phyloP scores from a whole-genome alignment of 2,329 filamentous ascomycete species.

The Penicillium crustosum region DNA sequence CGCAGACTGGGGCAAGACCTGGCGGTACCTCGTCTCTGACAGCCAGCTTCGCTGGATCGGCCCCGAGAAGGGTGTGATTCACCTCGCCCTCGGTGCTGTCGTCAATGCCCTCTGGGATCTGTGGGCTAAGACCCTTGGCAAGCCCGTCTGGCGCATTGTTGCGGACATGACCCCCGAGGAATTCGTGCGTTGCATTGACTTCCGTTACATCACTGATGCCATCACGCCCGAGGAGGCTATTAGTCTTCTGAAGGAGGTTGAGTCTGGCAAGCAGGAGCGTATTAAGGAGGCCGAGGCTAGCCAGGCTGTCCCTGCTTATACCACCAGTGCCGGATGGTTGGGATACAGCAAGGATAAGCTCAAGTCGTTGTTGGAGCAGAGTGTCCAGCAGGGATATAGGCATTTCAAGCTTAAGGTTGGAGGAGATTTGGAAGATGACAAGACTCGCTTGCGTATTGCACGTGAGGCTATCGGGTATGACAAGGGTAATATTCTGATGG shows the following conservation, averaged over 20 bases:
- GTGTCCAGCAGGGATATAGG: constrained; percentile 71
- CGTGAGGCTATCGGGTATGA: constrained; percentile 80
- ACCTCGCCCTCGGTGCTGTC: constrained; percentile 83
- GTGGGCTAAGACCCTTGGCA: constrained; percentile 83
- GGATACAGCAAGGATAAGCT: constrained; percentile 88
- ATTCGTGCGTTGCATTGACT: constrained; percentile 85
- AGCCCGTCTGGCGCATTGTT: constrained; percentile 88
- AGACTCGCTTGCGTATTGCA: constrained; percentile 68
- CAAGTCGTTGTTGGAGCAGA: constrained; percentile 70
- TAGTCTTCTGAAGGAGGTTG: constrained; percentile 64
- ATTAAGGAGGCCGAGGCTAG: constrained; percentile 71
- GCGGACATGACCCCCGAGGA: constrained; percentile 88
- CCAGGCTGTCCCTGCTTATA: constrained; percentile 83
- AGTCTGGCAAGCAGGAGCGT: constrained; percentile 67
- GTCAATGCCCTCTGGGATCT: constrained; percentile 93
- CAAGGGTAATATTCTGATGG: constrained; percentile 81
- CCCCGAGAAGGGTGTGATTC: constrained; percentile 90
- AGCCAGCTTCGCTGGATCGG: constrained; percentile 91
- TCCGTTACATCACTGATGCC: constrained; percentile 92
- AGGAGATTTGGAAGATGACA: constrained; percentile 68
- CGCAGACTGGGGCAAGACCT: constrained; percentile 80
- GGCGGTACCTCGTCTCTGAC: constrained; percentile 89
- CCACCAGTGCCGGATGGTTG: constrained; percentile 88
- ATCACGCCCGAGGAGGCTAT: constrained; percentile 82
- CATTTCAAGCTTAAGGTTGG: constrained; percentile 95